These are phyloP conservation scores for Elasticomyces elasticus DNA, from an alignment of 495 filamentous ascomycete species.

Conservation along the genomic window DNA sequence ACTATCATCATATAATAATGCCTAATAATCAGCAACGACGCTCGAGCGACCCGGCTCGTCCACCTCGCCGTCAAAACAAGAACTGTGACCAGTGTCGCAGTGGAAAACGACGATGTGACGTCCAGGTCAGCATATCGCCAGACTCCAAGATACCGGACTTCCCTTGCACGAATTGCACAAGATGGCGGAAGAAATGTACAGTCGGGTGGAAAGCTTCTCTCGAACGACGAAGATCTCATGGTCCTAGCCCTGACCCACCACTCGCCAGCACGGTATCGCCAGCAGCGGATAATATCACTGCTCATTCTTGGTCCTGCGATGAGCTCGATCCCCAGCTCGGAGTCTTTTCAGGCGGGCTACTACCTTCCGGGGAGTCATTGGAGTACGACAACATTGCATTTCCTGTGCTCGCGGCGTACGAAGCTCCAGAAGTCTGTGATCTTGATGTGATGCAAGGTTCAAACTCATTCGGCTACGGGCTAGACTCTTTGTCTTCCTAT, in stretches of 20 bases:
- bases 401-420: neutral
- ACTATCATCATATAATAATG: neutral
- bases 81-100: constrained; percentile 9
- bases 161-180: neutral
- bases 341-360: neutral
- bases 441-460: neutral
- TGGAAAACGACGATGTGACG: constrained; percentile 9
- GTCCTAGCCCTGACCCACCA: neutral
- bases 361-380: neutral
- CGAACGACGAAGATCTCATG: neutral
- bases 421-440: neutral
- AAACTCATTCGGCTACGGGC: neutral
- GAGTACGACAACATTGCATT: neutral
- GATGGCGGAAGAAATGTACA: constrained; percentile 1
- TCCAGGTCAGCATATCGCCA: neutral
- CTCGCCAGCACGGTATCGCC: neutral
- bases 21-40: neutral
- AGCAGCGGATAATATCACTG: neutral
- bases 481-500: neutral
- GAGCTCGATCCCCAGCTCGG: neutral
- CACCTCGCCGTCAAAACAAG: constrained; percentile 1
- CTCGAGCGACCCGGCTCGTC: neutral
- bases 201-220: neutral
- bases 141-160: neutral
- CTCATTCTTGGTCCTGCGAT: neutral